Evolutionary conservation across 1,284 basidiomycete species (phyloP), one percentile per base, ranked within the genome.

Genomic region (Phaffia rhodozyma): DNA sequence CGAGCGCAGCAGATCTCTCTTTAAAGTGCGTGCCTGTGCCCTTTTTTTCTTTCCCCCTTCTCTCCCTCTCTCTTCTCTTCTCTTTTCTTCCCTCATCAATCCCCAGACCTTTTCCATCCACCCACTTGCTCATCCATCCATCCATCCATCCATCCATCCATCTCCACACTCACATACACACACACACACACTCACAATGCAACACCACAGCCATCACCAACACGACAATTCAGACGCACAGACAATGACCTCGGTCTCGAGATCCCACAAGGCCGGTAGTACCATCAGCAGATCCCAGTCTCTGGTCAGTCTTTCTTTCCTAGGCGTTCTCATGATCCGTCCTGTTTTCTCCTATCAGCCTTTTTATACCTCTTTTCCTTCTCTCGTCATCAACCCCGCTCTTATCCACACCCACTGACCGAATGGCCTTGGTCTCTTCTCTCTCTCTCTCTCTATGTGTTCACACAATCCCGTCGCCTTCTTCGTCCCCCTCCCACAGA

Each of bases 261-360:
- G 84, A 38, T 49, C 58, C 47, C 64, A 66, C 50, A 73, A 73
- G 67, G 81, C 83, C 2, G 82, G 82, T 61, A 88, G 86, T 6
- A 83, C 86, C 23, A 72, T 86, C 62, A 88, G 86, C 16, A 80
- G 87, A 62, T 84, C 82, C 68, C 87, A 91, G 77, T 86, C 85
- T 3, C 83, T 93, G 68, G 76, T 77, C 61, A 68, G 76, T 72
- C 7, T n/a, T 25, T 20, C 20, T 0, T 13, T 11, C 56, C 20
- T 23, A 20, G 55, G 23, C 32, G 29, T 38, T n/a, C 34, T 52
- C 50, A 38, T 25, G 32, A 21, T 34, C 50, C 60, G 29, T 11
- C 13, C 25, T 48, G 16, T 55, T 53, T 30, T 53, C 29, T 27
- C 16, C 21, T 34, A n/a, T 60, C 32, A 43, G 50, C 49, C 50